A percentile compares a stretch with the other conserved stretches of the same genome.
These are phyloP conservation scores for Peziza echinospora DNA, from an alignment of 495 filamentous ascomycete genomes.

Conservation along the genomic window DNA sequence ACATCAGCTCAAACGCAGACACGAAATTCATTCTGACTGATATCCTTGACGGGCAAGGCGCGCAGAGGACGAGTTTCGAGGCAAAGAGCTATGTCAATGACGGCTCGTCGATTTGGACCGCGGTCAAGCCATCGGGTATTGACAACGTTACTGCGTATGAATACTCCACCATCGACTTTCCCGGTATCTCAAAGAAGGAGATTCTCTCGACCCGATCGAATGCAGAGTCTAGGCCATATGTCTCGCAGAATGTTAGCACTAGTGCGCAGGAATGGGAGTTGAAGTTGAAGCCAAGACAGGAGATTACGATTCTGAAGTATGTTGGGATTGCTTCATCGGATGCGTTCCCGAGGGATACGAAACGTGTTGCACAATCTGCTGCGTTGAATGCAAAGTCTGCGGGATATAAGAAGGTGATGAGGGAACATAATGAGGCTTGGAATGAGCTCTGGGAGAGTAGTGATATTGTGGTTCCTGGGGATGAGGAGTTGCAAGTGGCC, in stretches of 20 bases:
- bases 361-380: slow-evolving; percentile 23
- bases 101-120: slow-evolving; percentile 26
- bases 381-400: slow-evolving; percentile 20
- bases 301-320: slow-evolving; percentile 27
- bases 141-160: slow-evolving; percentile 30
- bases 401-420: slow-evolving; percentile 24
- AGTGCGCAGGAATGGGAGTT: slow-evolving; percentile 31
- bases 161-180: slow-evolving; percentile 25
- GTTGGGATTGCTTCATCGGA: slow-evolving; percentile 33
- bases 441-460: slow-evolving; percentile 26
- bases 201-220: slow-evolving; percentile 18
- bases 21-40: slow-evolving; percentile 29
- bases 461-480: slow-evolving; percentile 44
- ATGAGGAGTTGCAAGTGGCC: slow-evolving; percentile 39
- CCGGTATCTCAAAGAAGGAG: slow-evolving; percentile 17
- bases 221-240: slow-evolving; percentile 17
- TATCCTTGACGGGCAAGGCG: slow-evolving; percentile 32
- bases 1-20: slow-evolving; percentile 25
- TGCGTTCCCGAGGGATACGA: slow-evolving; percentile 25
- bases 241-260: slow-evolving; percentile 26
- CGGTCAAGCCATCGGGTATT: slow-evolving; percentile 29
- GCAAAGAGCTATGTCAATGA: slow-evolving; percentile 25
- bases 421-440: slow-evolving; percentile 28
- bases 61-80: slow-evolving; percentile 26
- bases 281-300: slow-evolving; percentile 21